Base-by-base conservation (phyloP, 148 eudicot genomes). In the Camellia granthamiana region DNA sequence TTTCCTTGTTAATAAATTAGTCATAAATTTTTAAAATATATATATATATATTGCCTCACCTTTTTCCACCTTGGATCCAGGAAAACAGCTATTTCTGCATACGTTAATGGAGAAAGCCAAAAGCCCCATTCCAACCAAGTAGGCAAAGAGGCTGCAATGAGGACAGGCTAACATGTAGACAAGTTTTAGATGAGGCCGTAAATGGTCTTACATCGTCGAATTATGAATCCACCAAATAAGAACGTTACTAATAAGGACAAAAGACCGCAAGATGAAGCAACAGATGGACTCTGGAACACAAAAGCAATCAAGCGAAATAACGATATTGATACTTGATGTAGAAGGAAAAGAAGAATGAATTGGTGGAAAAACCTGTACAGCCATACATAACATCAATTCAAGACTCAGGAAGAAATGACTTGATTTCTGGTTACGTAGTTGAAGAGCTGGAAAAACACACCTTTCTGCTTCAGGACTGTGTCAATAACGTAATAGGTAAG, bases 401-500 rank as follows among this genome's bases (percentile, higher is more conserved):
- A 6, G 38, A 30, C 38, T 2, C 10, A 75, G 6, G 2, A 41
- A 5, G 19, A 58, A 9, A 30, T 30, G 38, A 30, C 38, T 30
- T 30, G 30, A 6, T 3, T 21, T 38, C 2, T 67, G 43, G 14
- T 38, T 67, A 18, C 47, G 12, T 67, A 67, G 14, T 38, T 67
- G 70, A 67, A 67, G 5, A 38, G 5, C 2, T 67, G 0, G 21
- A 62, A 63, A 47, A 61, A 12, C 47, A 4, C 42, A 77, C 82
- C 72, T 80, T 63, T 66, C 82, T 23, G 81, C 56, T 68, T 66
- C 78, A 68, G 86, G 86, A 59, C 76, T 81, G 47, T 73, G 12
- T 79, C 84, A 30, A 85, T 79, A 38, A 54, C 77, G 56, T 79
- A 85, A 61, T 79, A 85, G 12, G 83, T 79, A 9, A 85, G 75